These are phyloP conservation scores for Aspergillus cejpii DNA, from an alignment of 2,329 filamentous ascomycete species.

Conservation along the genomic window DNA sequence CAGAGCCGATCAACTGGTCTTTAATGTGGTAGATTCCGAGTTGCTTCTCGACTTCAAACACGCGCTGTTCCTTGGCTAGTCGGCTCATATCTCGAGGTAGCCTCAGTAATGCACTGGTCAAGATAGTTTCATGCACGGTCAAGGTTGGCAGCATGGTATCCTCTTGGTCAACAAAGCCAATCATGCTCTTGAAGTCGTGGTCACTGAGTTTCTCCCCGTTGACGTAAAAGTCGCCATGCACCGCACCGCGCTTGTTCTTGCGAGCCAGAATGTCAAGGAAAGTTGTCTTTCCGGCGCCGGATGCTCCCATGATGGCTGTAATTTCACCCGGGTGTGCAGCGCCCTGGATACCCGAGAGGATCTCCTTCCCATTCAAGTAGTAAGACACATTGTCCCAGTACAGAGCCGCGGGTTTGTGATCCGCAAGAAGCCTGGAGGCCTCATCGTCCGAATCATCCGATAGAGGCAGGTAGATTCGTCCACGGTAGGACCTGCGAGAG, in stretches of 20 bases:
- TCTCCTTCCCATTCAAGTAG: slow-evolving; percentile 76
- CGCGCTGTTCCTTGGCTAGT: slow-evolving; percentile 80
- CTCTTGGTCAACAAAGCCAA: slow-evolving; percentile 97
- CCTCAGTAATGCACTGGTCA: slow-evolving; percentile 85
- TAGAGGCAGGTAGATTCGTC: slow-evolving; percentile 67
- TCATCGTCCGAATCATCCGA: slow-evolving; percentile 85
- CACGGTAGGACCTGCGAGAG: slow-evolving; percentile 59
- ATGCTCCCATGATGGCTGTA: slow-evolving; percentile 96
- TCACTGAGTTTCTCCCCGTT: slow-evolving; percentile 88
- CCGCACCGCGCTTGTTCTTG: slow-evolving; percentile 86
- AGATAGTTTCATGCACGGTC: slow-evolving; percentile 95
- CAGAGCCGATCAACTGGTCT: slow-evolving; percentile 90
- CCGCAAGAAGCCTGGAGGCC: slow-evolving; percentile 73
- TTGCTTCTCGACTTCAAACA: slow-evolving; percentile 89
- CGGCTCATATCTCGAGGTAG: slow-evolving; percentile 88
- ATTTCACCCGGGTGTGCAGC: slow-evolving; percentile 92
- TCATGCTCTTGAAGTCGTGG: slow-evolving; percentile 78
- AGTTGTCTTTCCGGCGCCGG: slow-evolving; percentile 92
- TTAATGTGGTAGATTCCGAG: slow-evolving; percentile 91
- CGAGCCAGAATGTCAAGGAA: slow-evolving; percentile 93
- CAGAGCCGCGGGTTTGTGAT: slow-evolving; percentile 84
- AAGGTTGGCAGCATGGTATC: slow-evolving; percentile 93
- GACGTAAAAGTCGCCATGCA: slow-evolving; percentile 76
- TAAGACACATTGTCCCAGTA: slow-evolving; percentile 88
- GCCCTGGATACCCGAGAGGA: slow-evolving; percentile 72